These are phyloP conservation scores for Monosiga brevicollis DNA, from an alignment of 78 protist species.

Conservation along the genomic window DNA sequence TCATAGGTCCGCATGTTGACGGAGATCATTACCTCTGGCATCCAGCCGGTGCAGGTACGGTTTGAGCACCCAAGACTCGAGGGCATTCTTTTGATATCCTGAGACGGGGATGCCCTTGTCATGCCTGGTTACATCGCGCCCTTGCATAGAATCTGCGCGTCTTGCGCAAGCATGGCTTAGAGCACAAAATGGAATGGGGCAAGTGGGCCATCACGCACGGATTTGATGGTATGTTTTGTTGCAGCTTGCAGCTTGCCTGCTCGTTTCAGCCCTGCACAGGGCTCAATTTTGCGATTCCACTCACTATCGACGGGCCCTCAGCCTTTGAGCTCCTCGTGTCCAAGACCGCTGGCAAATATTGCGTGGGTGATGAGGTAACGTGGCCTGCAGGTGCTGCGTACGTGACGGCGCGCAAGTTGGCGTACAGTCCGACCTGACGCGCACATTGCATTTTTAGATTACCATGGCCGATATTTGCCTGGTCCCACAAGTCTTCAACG, in stretches of 20 bases:
- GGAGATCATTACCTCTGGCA: slow-evolving; percentile 48
- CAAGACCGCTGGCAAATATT: slow-evolving; percentile 22
- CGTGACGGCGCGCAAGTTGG: not conserved
- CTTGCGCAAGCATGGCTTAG: not conserved
- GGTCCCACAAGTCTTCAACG: slow-evolving; percentile 25
- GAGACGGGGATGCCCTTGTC: too few relatives aligned
- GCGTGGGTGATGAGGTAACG: slow-evolving; percentile 20
- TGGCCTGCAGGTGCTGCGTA: not conserved
- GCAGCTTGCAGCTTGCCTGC: not conserved
- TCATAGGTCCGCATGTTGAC: slow-evolving; percentile 11
- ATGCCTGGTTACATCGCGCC: too few relatives aligned
- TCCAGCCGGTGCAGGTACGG: slow-evolving; percentile 67
- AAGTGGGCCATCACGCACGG: slow-evolving; percentile 30
- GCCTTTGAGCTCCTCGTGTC: not conserved
- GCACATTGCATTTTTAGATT: not conserved
- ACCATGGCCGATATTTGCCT: slow-evolving; percentile 37
- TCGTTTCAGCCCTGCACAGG: not conserved
- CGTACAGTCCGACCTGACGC: too few relatives aligned
- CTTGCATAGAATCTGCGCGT: slow-evolving; percentile 49
- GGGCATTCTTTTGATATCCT: too few relatives aligned
- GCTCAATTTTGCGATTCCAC: not conserved
- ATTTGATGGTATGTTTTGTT: slow-evolving; percentile 19
- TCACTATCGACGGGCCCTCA: not conserved
- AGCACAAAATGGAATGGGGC: slow-evolving; percentile 50
- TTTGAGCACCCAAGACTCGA: too few relatives aligned